phyloP scores from a whole-genome alignment of 2,329 filamentous ascomycete species.

The Penicillium sp. region DNA sequence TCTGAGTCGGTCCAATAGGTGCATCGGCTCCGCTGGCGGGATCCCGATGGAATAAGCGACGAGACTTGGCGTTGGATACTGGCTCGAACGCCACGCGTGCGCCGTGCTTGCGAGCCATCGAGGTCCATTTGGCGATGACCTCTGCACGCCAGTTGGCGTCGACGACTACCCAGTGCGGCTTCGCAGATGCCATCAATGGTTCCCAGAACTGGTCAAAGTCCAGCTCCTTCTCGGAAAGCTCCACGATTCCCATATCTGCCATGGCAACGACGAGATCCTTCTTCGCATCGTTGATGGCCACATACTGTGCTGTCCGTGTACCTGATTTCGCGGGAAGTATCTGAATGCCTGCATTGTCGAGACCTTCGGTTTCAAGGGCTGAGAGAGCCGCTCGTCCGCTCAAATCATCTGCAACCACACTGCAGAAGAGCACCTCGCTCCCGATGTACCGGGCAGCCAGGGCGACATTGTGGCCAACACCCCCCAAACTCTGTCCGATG shows the following conservation, averaged over 20 bases:
- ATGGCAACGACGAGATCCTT: slow-evolving; percentile 87
- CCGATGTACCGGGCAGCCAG: slow-evolving; percentile 69
- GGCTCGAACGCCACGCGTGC: slow-evolving; percentile 75
- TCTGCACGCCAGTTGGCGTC: slow-evolving; percentile 77
- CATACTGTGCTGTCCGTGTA: slow-evolving; percentile 77
- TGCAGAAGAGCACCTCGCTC: slow-evolving; percentile 65
- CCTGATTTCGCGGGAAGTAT: slow-evolving; percentile 48
- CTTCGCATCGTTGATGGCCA: slow-evolving; percentile 76
- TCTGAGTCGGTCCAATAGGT: slow-evolving; percentile 28
- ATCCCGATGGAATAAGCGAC: slow-evolving; percentile 54
- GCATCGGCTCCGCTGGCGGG: slow-evolving; percentile 13
- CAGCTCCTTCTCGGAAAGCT: slow-evolving; percentile 37
- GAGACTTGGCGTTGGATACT: slow-evolving; percentile 74
- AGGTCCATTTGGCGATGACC: slow-evolving; percentile 63
- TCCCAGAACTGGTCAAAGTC: slow-evolving; percentile 54
- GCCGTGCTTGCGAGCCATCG: slow-evolving; percentile 51
- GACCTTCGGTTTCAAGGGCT: slow-evolving; percentile 53
- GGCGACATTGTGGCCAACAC: slow-evolving; percentile 88
- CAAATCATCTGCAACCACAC: slow-evolving; percentile 71
- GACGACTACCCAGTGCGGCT: slow-evolving; percentile 71
- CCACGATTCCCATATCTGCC: slow-evolving; percentile 88
- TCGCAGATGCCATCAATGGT: slow-evolving; percentile 50
- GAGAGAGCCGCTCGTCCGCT: slow-evolving; percentile 68
- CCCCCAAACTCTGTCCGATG: slow-evolving; percentile 78
- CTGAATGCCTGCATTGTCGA: slow-evolving; percentile 62